phyloP scores from a whole-genome alignment of 768 basidiomycete species.

The Leccinum uliginosum region DNA sequence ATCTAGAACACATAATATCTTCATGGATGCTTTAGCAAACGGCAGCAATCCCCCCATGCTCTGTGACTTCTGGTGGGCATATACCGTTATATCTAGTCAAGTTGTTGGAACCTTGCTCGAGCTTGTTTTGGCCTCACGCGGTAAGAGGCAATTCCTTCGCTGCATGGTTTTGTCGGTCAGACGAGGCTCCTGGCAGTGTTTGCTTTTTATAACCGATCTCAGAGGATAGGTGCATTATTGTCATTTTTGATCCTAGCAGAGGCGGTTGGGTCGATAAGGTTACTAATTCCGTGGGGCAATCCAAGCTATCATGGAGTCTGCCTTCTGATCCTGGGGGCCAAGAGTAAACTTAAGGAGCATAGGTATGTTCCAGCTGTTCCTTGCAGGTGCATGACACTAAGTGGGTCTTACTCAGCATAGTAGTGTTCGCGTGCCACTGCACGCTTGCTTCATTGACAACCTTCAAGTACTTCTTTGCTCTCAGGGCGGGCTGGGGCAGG shows the following conservation, averaged over 20 bases:
- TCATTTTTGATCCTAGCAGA: conserved; percentile 3
- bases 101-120: conserved; percentile 11
- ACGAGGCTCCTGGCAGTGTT: conserved; percentile 6
- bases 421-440: conserved; percentile 14
- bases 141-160: not conserved
- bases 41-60: conserved; percentile 6
- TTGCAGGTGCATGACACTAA: not conserved
- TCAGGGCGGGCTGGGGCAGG: conserved; percentile 15
- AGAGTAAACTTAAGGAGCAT: conserved; percentile 1
- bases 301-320: conserved; percentile 2
- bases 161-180: not conserved
- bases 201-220: conserved; percentile 19
- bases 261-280: not conserved
- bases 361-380: conserved; percentile 1
- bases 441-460: conserved; percentile 11
- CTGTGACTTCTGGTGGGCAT: conserved; percentile 13
- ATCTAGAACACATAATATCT: conserved; percentile 13
- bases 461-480: conserved; percentile 15
- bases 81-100: conserved; percentile 1
- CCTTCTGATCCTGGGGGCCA: not conserved
- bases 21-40: conserved; percentile 5
- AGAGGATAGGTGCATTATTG: conserved; percentile 7
- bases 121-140: conserved; percentile 13
- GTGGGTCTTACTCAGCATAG: conserved; percentile 3
- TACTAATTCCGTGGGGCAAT: not conserved